Evolutionary conservation across 257 asterid genomes (phyloP).

Genomic region (Nicotiana tabacum): DNA sequence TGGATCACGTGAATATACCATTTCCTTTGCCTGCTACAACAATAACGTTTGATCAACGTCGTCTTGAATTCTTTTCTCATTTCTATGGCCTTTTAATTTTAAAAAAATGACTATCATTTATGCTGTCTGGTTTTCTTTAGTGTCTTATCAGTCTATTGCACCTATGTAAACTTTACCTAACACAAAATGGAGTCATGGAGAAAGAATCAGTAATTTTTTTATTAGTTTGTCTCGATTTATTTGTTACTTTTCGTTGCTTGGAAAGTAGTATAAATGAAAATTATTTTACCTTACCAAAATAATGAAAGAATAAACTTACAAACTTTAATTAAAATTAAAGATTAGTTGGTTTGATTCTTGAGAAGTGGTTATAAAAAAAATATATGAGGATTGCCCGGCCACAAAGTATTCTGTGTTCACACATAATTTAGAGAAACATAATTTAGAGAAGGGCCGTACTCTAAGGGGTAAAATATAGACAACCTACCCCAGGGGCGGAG

Average conservation of each 20-base stretch:
- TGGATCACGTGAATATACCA: conserved; percentile 31
- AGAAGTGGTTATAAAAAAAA: no score
- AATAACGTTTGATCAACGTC: conserved; percentile 29
- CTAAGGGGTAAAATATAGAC: no score
- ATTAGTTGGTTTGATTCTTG: no score
- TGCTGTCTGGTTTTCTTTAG: neutral
- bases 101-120: neutral
- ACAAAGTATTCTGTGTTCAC: no score
- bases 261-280: neutral
- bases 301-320: neutral
- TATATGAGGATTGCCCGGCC: no score
- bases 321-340: no score
- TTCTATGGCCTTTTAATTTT: neutral
- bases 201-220: neutral
- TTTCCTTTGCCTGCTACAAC: neutral
- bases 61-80: conserved; percentile 1
- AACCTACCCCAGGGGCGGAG: no score
- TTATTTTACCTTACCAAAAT: neutral
- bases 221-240: neutral
- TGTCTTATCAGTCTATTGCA: neutral
- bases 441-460: no score
- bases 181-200: neutral
- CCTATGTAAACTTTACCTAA: no score
- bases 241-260: neutral
- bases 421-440: no score